Base-by-base conservation (phyloP, 768 basidiomycete species). In the Pisolithus orientalis region DNA sequence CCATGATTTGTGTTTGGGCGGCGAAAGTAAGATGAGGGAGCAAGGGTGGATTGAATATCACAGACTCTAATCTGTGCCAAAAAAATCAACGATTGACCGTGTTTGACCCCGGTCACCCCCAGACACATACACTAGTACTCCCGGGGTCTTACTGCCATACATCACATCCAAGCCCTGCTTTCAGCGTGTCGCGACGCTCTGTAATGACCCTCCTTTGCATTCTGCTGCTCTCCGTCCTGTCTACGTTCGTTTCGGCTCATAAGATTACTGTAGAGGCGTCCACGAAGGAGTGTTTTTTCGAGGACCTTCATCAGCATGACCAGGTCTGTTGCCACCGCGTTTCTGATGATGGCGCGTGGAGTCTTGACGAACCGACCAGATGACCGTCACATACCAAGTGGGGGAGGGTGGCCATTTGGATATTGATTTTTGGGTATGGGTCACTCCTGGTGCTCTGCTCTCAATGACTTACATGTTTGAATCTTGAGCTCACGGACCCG, bases 361-460 rank as follows among this genome's bases (percentile, higher is more conserved):
- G 39, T 29, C 40, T 38, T 43, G 17, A 54, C 25, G 31, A 32
- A 17, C 10, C 31, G 11, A 49, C 32, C 62, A 97, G 94, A 98
- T 99, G 96, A 95, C 95, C 25, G 90, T 99, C 47, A 96, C 95
- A 38, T 99, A 98, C 67, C 96, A 99, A 78, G 96, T 98, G 6
- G 94, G 92, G 49, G 93, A 91, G 42, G 96, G 96, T 25, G 95
- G 96, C 1, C 90, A 97, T 65, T 71, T 98, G 47, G 96, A 99
- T 70, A 91, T 99, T 54, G 95, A 99, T 70, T 98, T 98, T 66
- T 95, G 87, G 88, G 94, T 95, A 57, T 5, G 62, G 71, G 64
- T 27, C 10, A 31, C 8, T 32, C 43, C 8, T 17, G 2, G 13
- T 38, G 13, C 31, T 28, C 28, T n/a, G 28, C 25, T 43, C 29